Evolutionary conservation across 2,329 filamentous ascomycete genomes (phyloP).

Genomic region (Rosellinia necatrix): DNA sequence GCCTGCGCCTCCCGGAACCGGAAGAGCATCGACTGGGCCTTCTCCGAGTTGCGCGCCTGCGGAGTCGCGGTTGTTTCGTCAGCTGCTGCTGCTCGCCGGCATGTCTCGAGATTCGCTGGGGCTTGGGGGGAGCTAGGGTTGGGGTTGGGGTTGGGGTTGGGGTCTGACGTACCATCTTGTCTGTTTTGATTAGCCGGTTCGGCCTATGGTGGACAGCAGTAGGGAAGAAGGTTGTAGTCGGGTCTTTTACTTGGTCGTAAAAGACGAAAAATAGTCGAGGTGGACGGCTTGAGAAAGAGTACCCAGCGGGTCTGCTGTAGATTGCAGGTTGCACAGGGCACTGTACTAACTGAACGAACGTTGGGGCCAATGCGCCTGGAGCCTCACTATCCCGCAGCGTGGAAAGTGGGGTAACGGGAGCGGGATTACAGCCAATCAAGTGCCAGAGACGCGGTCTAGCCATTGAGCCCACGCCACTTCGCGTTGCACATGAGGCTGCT

Average conservation of each 20-base stretch:
- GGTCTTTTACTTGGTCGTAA: neutral
- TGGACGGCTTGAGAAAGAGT: no score
- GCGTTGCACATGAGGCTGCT: slow-evolving; percentile 3
- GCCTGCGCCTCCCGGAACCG: slow-evolving; percentile 89
- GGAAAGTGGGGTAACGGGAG: slow-evolving; percentile 13
- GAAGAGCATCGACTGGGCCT: slow-evolving; percentile 99
- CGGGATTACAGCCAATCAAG: slow-evolving; percentile 14
- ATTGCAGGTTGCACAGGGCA: no score
- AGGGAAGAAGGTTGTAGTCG: neutral
- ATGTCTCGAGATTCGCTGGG: no score
- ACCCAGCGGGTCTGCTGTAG: neutral
- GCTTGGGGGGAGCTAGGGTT: neutral
- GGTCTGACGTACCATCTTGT: slow-evolving; percentile 39
- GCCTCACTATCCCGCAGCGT: slow-evolving; percentile 26
- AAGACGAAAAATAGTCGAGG: neutral
- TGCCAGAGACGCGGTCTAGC: slow-evolving; percentile 13
- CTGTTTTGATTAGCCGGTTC: neutral
- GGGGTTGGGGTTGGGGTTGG: neutral
- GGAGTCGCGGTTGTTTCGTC: neutral
- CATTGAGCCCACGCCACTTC: neutral
- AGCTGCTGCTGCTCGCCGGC: no score
- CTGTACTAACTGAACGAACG: neutral
- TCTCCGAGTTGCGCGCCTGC: slow-evolving; percentile 95
- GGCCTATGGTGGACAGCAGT: neutral
- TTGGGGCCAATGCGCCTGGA: slow-evolving; percentile 13